Conservation (phyloP, 345 rosid genomes). For the Kernera saxatilis region DNA sequence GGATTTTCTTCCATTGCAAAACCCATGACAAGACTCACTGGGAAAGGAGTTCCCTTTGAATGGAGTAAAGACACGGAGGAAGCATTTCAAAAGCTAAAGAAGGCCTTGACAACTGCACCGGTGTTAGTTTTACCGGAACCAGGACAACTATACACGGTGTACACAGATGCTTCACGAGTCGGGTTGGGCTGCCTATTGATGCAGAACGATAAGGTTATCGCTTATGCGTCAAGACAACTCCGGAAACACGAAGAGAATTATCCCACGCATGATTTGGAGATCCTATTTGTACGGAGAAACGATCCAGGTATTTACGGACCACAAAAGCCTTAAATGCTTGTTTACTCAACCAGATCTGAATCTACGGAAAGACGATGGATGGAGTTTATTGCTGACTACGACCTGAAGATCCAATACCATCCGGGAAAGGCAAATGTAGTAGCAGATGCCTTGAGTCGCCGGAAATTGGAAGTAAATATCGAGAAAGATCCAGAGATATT, state of each 20-base stretch:
- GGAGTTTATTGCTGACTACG: neutral
- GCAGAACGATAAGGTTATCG: neutral
- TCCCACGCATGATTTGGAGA: neutral
- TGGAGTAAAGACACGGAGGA: neutral
- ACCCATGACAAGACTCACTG: neutral
- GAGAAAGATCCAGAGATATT: neutral
- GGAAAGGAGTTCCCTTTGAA: neutral
- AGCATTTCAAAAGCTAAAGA: neutral
- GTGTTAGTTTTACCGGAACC: neutral
- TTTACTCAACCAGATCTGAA: neutral
- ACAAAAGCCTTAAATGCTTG: neutral
- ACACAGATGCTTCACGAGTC: neutral
- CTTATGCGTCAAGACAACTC: neutral
- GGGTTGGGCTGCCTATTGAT: neutral
- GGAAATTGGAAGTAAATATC: fast-evolving
- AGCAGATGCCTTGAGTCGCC: neutral
- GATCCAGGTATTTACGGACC: neutral
- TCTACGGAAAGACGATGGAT: neutral
- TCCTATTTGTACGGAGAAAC: neutral
- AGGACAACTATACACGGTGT: neutral
- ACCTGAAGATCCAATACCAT: neutral
- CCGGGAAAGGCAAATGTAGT: neutral
- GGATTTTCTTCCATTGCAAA: neutral
- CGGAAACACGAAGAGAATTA: neutral
- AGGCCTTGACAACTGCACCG: neutral